Evolutionary conservation across 139 green algal species (phyloP).

Genomic region (Penium margaritaceum): DNA sequence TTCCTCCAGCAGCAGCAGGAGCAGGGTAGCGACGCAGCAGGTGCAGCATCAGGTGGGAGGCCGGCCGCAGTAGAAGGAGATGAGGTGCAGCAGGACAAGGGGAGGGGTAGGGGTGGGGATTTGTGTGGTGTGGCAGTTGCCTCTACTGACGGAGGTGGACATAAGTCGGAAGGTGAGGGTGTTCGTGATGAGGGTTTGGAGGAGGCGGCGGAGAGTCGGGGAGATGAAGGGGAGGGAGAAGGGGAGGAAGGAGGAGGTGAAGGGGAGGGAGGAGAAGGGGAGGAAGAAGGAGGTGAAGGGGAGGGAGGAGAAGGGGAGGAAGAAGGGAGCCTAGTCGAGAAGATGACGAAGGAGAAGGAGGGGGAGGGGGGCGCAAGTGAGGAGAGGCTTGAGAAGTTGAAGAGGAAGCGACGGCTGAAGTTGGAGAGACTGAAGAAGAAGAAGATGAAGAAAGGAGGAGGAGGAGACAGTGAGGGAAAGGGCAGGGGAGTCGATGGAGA

Average conservation of each 20-base stretch:
- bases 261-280: not conserved
- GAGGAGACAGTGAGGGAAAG: constrained; percentile 1
- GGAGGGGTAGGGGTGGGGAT: not conserved
- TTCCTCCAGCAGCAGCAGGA: too few relatives aligned
- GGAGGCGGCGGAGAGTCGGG: not conserved
- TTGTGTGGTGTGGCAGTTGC: not conserved
- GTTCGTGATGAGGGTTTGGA: not conserved
- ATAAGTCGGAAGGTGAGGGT: too few relatives aligned
- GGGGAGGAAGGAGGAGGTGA: not conserved
- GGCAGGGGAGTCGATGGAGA: not conserved
- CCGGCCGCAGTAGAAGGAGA: not conserved
- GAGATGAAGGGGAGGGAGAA: not conserved
- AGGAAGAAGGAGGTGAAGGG: not conserved
- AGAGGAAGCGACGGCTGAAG: constrained; percentile 1
- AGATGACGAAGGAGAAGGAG: not conserved
- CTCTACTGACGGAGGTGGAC: too few relatives aligned
- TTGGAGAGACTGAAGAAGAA: constrained; percentile 25
- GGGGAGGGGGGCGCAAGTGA: not conserved
- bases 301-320: not conserved
- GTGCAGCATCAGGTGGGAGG: not conserved
- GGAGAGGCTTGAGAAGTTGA: not conserved
- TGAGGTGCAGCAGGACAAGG: not conserved
- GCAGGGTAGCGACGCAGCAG: too few relatives aligned
- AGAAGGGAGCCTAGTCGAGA: not conserved
- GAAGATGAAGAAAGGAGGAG: constrained; percentile 12